These are phyloP conservation scores for Acanthamoeba sp. DNA, from an alignment of 208 protist species.

Conservation along the genomic window DNA sequence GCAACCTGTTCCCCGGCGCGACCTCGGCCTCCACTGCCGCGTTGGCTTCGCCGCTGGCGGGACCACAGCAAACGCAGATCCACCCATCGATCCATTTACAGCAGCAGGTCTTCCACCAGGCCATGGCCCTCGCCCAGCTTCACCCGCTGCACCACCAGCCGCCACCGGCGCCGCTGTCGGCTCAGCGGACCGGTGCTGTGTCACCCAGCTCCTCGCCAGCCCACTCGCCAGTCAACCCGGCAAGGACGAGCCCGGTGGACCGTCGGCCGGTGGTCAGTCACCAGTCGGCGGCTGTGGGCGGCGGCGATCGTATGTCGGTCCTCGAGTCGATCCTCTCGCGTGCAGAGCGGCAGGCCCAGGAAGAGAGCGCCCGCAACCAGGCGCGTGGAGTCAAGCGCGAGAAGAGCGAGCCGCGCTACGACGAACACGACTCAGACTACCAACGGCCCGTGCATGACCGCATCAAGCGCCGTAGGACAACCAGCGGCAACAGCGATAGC, in stretches of 20 bases:
- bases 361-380: background rate
- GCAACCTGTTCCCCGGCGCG: background rate
- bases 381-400: background rate
- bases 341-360: background rate
- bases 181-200: background rate
- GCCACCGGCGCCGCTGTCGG: background rate
- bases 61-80: no score
- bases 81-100: background rate
- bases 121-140: background rate
- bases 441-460: background rate
- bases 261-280: background rate
- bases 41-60: background rate
- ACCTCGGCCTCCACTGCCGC: background rate
- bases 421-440: background rate
- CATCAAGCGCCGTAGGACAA: background rate
- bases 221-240: background rate
- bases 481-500: background rate
- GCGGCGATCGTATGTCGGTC: background rate
- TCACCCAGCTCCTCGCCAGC: no score
- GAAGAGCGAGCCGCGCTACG: background rate
- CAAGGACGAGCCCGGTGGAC: background rate
- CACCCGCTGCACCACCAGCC: background rate
- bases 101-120: background rate
- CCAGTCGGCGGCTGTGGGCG: background rate
- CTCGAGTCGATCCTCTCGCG: conserved; percentile 8